Evolutionary conservation across 768 basidiomycete species (phyloP).

Genomic region (Kwoniella europaea): DNA sequence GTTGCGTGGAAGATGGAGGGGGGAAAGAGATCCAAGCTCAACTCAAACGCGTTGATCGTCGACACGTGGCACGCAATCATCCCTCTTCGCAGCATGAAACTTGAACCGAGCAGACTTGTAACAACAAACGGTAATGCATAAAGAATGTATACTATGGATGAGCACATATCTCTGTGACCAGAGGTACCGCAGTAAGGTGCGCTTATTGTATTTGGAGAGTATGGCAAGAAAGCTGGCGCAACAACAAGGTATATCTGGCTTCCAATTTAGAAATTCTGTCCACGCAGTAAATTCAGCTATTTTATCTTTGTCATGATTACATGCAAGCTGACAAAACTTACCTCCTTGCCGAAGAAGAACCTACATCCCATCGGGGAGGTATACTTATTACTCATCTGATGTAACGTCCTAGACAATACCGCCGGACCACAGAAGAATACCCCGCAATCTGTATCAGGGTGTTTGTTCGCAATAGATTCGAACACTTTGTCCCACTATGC

Average conservation of each 20-base stretch:
- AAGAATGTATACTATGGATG: not conserved
- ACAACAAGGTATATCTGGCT: not conserved
- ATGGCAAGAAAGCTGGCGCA: too few species aligned
- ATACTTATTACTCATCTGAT: slow-evolving; percentile 82
- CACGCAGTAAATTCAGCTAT: too few species aligned
- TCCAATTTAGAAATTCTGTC: slow-evolving; percentile 5
- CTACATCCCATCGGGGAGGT: slow-evolving; percentile 73
- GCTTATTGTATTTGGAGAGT: too few species aligned
- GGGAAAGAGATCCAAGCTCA: slow-evolving; percentile 6
- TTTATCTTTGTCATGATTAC: too few species aligned
- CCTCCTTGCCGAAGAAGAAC: slow-evolving; percentile 86
- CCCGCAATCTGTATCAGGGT: slow-evolving; percentile 85
- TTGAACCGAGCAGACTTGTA: too few species aligned
- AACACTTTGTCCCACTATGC: slow-evolving; percentile 56
- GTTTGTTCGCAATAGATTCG: slow-evolving; percentile 73
- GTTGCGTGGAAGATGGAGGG: slow-evolving; percentile 15
- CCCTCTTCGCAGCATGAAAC: too few species aligned
- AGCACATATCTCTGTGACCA: not conserved
- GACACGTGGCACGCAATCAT: not conserved
- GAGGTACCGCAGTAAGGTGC: not conserved
- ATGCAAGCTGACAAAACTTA: slow-evolving; percentile 9
- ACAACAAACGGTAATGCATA: not conserved
- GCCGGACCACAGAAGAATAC: slow-evolving; percentile 89
- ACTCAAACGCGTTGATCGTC: slow-evolving; percentile 1
- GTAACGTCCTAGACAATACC: slow-evolving; percentile 71